Base-by-base conservation (phyloP, 2,329 filamentous ascomycete genomes). In the Verticillium nonalfalfae region DNA sequence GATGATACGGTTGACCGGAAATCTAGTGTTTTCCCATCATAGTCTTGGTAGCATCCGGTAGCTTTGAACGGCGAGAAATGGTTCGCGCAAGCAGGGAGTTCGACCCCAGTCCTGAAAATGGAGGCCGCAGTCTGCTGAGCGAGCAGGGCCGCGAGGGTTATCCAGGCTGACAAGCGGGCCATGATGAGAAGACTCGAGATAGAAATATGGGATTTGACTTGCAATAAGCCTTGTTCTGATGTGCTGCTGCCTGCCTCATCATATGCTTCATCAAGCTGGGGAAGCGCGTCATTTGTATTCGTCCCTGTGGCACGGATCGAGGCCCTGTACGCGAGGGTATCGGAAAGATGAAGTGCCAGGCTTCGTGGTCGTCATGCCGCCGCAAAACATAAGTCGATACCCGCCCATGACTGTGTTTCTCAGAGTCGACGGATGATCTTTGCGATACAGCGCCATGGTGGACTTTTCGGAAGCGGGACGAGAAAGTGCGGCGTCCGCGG, bases 31-130 rank as follows among this genome's bases (percentile, higher is more conserved):
- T 61, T 57, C 21, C 66, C 65, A 31, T 68, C 69, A 1, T 67
- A 66, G 57, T 81, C 79, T 60, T 71, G 63, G 70, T 75, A 83
- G 70, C 81, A 83, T 55, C 81, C 81, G 18, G 74, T 70, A 67
- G 77, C 78, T 59, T 77, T 73, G 63, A 79, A 83, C 1, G 81
- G 80, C 64, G 77, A 73, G 71, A 79, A 82, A 34, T 75, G 68
- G 13, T 74, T 69, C 4, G 76, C 67, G 66, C 80, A 83, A 9
- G 78, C 45, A 4, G 45, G 45, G 10, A 52, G 45, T 18, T 52
- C 45, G 5, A 52, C 45, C 3, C 13, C 45, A 18, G 10, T 52
- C 45, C 21, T 21, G 7, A 13, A 13, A 10, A 10, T 21, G 45
- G 4, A 31, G 45, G 45, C 45, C 18, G 18, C 18, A 26, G 45